Evolutionary conservation across 2,329 filamentous ascomycete genomes (phyloP).

Genomic region (Aspergillus amoenus): DNA sequence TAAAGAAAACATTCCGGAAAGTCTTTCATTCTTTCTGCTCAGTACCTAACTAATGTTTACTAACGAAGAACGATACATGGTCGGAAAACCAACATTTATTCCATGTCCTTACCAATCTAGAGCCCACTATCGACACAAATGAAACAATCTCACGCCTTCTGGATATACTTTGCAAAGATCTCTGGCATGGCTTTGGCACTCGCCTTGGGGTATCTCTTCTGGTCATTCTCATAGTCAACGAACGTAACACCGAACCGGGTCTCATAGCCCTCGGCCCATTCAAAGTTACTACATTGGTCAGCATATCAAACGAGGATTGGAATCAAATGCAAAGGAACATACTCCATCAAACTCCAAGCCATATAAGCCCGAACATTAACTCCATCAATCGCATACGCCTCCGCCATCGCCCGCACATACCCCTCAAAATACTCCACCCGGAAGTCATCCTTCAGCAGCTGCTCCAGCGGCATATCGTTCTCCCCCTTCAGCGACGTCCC

Average conservation of each 20-base stretch:
- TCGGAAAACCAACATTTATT: neutral
- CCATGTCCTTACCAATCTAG: neutral
- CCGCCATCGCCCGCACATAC: conserved; percentile 75
- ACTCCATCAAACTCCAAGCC: conserved; percentile 85
- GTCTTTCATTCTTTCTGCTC: too few relatives aligned
- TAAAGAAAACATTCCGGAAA: too few relatives aligned
- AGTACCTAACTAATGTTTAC: too few relatives aligned
- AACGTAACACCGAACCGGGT: conserved; percentile 82
- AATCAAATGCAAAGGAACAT: conserved; percentile 15
- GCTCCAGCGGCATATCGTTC: conserved; percentile 68
- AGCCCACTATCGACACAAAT: neutral
- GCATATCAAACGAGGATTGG: conserved; percentile 1
- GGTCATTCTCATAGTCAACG: conserved; percentile 76
- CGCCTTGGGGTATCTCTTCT: conserved; percentile 81
- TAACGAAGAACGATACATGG: neutral
- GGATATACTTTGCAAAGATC: conserved; percentile 70
- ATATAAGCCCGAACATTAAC: conserved; percentile 78
- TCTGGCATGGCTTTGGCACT: conserved; percentile 70
- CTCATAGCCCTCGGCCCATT: conserved; percentile 89
- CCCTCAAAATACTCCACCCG: conserved; percentile 74
- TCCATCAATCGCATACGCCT: conserved; percentile 69
- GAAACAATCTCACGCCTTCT: conserved; percentile 50
- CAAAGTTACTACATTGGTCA: conserved; percentile 63
- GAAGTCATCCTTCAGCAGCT: conserved; percentile 80
- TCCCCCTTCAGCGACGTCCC: conserved; percentile 82